Percentiles rank a stretch among this genome's conserved stretches.
Evolutionary conservation across 2,329 filamentous ascomycete species (phyloP).

Genomic region (Leptographium galeiforme): DNA sequence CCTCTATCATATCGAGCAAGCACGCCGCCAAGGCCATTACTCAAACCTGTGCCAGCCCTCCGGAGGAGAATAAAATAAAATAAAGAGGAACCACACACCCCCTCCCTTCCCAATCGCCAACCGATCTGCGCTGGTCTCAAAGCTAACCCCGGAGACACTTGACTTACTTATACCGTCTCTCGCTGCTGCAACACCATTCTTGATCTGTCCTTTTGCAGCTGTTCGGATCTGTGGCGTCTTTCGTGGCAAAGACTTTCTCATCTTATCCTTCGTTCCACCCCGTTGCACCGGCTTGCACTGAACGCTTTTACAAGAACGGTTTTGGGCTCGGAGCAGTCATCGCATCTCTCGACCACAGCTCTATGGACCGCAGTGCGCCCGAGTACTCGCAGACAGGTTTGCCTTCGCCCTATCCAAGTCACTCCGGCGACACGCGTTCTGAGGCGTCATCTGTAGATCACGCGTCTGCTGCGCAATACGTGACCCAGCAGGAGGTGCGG

Average conservation of each 20-base stretch:
- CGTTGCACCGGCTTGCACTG: background rate
- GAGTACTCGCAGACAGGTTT: constrained; percentile 84
- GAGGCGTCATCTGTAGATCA: constrained; percentile 81
- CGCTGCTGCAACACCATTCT: constrained; percentile 4
- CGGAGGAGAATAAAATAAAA: background rate
- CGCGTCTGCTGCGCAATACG: constrained; percentile 83
- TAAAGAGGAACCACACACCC: background rate
- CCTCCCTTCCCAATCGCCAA: background rate
- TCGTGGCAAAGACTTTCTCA: background rate
- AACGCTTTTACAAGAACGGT: too few relatives aligned
- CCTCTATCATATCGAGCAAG: background rate
- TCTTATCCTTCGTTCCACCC: background rate
- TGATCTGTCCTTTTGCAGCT: constrained; percentile 1
- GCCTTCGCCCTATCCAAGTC: constrained; percentile 57
- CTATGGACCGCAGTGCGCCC: constrained; percentile 50
- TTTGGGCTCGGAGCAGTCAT: constrained; percentile 7
- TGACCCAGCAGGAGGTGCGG: constrained; percentile 68
- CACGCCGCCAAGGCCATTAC: background rate
- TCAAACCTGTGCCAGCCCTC: background rate
- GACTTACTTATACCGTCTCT: constrained; percentile 12
- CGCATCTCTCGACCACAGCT: constrained; percentile 13
- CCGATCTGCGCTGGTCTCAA: constrained; percentile 14
- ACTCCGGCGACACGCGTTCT: constrained; percentile 60
- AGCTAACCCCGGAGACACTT: constrained; percentile 17
- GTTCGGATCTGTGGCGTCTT: background rate